phyloP scores from a whole-genome alignment of 208 protist genomes.

The Naegleria lovaniensis region DNA sequence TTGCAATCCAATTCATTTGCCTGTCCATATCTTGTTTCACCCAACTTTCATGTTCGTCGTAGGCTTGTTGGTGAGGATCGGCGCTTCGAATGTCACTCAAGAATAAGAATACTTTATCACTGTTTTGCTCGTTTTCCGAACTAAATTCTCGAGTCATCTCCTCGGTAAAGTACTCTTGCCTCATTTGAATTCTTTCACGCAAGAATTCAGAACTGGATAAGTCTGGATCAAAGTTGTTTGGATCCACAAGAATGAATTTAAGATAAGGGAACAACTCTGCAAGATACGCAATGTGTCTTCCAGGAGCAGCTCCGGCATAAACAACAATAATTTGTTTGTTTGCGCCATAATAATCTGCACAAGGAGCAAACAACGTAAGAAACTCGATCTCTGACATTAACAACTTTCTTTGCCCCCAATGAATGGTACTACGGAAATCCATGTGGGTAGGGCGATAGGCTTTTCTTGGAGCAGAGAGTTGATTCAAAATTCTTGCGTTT shows the following conservation, averaged over 20 bases:
- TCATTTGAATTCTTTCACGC: slow-evolving; percentile 54
- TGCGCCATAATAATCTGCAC: no score
- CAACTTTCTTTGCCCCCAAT: slow-evolving; percentile 92
- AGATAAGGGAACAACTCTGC: slow-evolving; percentile 70
- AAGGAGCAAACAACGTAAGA: slow-evolving; percentile 62
- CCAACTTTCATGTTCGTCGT: slow-evolving; percentile 64
- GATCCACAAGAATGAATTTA: slow-evolving; percentile 85
- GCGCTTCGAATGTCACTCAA: slow-evolving; percentile 84
- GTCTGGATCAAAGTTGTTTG: slow-evolving; percentile 79
- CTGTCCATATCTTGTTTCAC: slow-evolving; percentile 79
- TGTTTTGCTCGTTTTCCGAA: neutral
- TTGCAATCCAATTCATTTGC: slow-evolving; percentile 78
- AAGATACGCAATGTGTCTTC: slow-evolving; percentile 78
- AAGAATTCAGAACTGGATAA: no score
- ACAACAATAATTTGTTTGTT: no score
- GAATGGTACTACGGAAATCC: no score
- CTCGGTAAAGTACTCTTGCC: slow-evolving; percentile 87
- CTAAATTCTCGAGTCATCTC: slow-evolving; percentile 54
- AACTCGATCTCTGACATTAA: slow-evolving; percentile 89
- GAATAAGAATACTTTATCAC: slow-evolving; percentile 80
- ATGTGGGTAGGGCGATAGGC: no score
- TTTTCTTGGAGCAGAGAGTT: no score
- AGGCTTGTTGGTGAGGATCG: slow-evolving; percentile 55
- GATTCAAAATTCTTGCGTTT: no score
- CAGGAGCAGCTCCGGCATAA: slow-evolving; percentile 85